Evolutionary conservation across 306 rosid genomes (phyloP), one percentile per base, ranked within the genome.

Genomic region (Cucurbita pepo): DNA sequence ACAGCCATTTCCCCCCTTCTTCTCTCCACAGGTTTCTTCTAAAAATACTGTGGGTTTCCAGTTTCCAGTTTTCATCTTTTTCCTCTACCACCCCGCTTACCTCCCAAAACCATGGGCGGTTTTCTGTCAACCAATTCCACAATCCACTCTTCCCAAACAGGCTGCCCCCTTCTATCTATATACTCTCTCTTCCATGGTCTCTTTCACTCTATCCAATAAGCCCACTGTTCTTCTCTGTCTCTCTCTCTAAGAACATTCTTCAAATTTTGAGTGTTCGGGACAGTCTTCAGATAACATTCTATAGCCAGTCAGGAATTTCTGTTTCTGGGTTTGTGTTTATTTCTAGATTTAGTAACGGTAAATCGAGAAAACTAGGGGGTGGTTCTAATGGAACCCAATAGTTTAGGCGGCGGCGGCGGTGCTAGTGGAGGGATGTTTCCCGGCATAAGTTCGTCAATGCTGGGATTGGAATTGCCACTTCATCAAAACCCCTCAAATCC

Each of bases 101-200:
- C 22, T 36, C 54, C 62, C 72, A 89, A 92, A 82, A 92, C 97
- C 90, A 88, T 88, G 95, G 96, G 97, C 95, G 81, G 87, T 83
- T 81, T 83, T 79, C 77, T 75, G 78, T 64, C 86, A 6, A 36
- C 79, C 84, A 66, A 43, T 43, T 5, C 50, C 86, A 71, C 82
- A 81, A 88, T 90, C 85, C 34, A 52, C 78, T 74, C 52, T 30
- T 10, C 47, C 48, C 77, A 86, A 91, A 91, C 97, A 89, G 57
- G 89, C 84, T 63, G 52, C 67, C 69, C 85, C 78, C 79, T 6
- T 40, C 72, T 44, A 12, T 65, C 55, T 66, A 66, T 66, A 7
- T 66, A 16, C 6, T 6, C 55, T 66, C 72, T 38, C 65, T 11
- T 15, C 34, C 34, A 30, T 30, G 34, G 34, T 30, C 54, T 45